phyloP scores from a whole-genome alignment of 2,329 filamentous ascomycete genomes.

The Alternaria viburni region DNA sequence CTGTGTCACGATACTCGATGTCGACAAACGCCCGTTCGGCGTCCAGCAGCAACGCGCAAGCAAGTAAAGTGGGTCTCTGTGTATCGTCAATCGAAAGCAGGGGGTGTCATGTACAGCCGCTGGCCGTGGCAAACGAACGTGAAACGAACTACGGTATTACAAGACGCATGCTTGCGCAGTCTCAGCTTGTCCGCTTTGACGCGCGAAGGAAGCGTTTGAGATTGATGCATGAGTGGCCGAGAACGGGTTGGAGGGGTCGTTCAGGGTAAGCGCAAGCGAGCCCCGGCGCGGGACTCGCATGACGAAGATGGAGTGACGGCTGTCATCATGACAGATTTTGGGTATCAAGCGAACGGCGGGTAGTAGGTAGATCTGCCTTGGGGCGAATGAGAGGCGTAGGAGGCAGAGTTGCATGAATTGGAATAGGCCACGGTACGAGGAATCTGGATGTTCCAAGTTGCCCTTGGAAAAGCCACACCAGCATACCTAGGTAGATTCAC shows the following conservation, averaged over 20 bases:
- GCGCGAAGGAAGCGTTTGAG: conserved; percentile 15
- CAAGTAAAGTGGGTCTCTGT: not conserved
- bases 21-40: not conserved
- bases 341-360: not conserved
- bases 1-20: not conserved
- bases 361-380: not conserved
- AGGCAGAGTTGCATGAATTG: not conserved
- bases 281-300: not conserved
- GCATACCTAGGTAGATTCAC: not conserved
- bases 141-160: conserved; percentile 14
- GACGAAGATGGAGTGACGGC: conserved; percentile 8
- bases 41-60: conserved; percentile 2
- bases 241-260: not conserved
- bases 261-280: conserved; percentile 1
- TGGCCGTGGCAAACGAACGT: conserved; percentile 7
- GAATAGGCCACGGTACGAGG: not conserved
- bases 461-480: not conserved
- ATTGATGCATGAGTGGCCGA: conserved; percentile 11
- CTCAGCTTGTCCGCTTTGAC: conserved; percentile 4
- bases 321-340: conserved; percentile 20
- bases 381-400: not conserved
- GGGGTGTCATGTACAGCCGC: not conserved
- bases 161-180: conserved; percentile 8
- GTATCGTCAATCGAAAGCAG: not conserved
- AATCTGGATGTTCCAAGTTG: not conserved